These are phyloP conservation scores for Plasmodium coatneyi DNA, from an alignment of 169 alveolate species.

Conservation along the genomic window DNA sequence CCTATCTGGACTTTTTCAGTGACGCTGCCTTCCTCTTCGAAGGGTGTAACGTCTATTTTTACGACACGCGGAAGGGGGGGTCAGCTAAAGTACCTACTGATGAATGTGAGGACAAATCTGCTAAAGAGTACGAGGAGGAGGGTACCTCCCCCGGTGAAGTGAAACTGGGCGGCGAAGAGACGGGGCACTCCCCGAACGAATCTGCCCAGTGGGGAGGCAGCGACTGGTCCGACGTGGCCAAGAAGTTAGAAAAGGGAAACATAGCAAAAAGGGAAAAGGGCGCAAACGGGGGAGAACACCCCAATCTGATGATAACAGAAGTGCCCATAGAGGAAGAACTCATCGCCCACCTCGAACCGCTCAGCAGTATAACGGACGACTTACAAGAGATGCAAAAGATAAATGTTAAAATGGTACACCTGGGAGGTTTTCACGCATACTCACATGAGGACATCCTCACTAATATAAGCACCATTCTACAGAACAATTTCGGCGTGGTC, in stretches of 20 bases:
- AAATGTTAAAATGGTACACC: conserved; percentile 10
- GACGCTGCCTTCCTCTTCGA: conserved; percentile 32
- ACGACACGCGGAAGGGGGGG: not conserved
- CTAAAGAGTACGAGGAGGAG: not conserved
- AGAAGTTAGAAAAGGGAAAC: not conserved
- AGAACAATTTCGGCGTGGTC: conserved; percentile 25
- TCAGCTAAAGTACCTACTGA: not conserved
- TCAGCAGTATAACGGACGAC: not conserved
- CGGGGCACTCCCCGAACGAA: not conserved
- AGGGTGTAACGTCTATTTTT: conserved; percentile 49
- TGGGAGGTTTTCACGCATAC: not conserved
- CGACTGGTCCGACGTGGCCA: not conserved
- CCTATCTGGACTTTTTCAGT: conserved; percentile 14
- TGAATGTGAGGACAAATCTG: not conserved
- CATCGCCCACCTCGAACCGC: conserved; percentile 1
- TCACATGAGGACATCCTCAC: conserved; percentile 2
- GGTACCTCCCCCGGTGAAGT: not conserved
- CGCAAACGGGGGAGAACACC: not conserved
- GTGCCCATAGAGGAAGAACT: not conserved
- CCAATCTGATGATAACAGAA: not conserved
- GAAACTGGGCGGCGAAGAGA: not conserved
- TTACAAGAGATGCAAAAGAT: conserved; percentile 3
- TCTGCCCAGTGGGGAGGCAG: not conserved
- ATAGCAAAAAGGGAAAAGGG: not conserved
- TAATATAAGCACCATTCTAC: conserved; percentile 17